phyloP scores from a whole-genome alignment of 768 basidiomycete genomes.

The Amanita fuliginea region DNA sequence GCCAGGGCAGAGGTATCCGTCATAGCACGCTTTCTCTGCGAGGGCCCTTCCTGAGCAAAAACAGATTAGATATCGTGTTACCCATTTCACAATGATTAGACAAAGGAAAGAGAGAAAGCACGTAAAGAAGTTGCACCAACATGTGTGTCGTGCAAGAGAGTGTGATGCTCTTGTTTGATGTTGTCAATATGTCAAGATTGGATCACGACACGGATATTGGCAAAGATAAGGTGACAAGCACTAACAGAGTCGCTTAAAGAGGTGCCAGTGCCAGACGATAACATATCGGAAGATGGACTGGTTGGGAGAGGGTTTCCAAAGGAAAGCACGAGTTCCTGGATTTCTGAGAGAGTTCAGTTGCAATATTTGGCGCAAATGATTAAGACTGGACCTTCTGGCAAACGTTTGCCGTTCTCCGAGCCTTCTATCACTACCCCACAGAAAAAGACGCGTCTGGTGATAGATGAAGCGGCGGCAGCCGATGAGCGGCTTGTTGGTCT shows the following conservation, averaged over 20 bases:
- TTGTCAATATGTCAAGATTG: not conserved
- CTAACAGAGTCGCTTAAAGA: slow-evolving; percentile 33
- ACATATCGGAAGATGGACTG: slow-evolving; percentile 36
- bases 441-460: slow-evolving; percentile 78
- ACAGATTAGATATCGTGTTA: not conserved
- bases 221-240: slow-evolving; percentile 6
- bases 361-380: slow-evolving; percentile 6
- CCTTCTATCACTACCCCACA: slow-evolving; percentile 87
- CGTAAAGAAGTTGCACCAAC: slow-evolving; percentile 1
- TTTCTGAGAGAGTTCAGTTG: slow-evolving; percentile 33
- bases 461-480: slow-evolving; percentile 15
- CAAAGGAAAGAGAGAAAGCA: not conserved
- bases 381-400: slow-evolving; percentile 46
- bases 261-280: slow-evolving; percentile 30
- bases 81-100: not conserved
- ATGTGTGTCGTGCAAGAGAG: slow-evolving; percentile 1
- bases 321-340: slow-evolving; percentile 69
- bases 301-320: slow-evolving; percentile 57
- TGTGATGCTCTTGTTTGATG: not conserved
- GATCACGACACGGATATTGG: not conserved
- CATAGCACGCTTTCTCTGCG: slow-evolving; percentile 45
- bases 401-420: slow-evolving; percentile 55
- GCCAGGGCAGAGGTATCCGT: slow-evolving; percentile 56
- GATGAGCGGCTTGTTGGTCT: slow-evolving; percentile 31
- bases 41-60: slow-evolving; percentile 22